A percentile compares a stretch with the other conserved stretches of the same genome.
phyloP scores from a whole-genome alignment of 805 yeast species.

The Starmerella sp. region DNA sequence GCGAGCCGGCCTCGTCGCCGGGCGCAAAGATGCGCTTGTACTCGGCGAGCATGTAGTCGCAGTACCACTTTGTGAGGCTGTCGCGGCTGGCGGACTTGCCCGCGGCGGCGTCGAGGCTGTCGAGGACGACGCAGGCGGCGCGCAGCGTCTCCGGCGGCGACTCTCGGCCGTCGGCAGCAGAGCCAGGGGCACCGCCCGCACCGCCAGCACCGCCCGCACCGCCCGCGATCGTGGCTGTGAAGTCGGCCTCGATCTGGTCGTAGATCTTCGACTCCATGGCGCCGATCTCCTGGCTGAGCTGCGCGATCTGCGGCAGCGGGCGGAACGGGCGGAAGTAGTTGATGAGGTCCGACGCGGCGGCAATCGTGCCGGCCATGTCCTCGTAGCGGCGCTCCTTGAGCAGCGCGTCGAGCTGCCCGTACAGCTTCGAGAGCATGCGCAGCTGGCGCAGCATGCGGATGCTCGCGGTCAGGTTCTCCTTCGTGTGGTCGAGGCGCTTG shows the following conservation, averaged over 20 bases:
- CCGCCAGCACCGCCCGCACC: no score
- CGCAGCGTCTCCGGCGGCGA: constrained; percentile 4
- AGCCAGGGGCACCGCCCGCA: no score
- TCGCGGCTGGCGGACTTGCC: constrained; percentile 43
- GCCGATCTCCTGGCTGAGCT: constrained; percentile 47
- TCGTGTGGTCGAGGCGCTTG: constrained; percentile 66
- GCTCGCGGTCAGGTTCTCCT: constrained; percentile 68
- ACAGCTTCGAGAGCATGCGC: constrained; percentile 73
- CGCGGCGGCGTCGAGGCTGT: constrained; percentile 33
- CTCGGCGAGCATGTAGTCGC: constrained; percentile 58
- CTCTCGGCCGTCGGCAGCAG: background rate
- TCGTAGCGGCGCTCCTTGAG: constrained; percentile 37
- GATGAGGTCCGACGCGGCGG: constrained; percentile 63
- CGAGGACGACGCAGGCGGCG: constrained; percentile 63
- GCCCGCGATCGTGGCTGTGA: constrained; percentile 32
- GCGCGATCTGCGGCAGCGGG: constrained; percentile 69
- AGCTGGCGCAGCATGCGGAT: constrained; percentile 80
- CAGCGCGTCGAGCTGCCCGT: constrained; percentile 44
- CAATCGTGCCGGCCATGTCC: constrained; percentile 49
- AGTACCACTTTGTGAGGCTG: constrained; percentile 62
- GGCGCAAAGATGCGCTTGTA: constrained; percentile 62
- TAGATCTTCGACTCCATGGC: constrained; percentile 50
- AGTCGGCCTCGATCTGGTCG: constrained; percentile 63
- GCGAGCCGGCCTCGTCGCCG: constrained; percentile 85
- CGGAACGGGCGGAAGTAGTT: constrained; percentile 68